These are phyloP conservation scores for Eimeria acervulina DNA, from an alignment of 169 alveolate species.

Conservation along the genomic window DNA sequence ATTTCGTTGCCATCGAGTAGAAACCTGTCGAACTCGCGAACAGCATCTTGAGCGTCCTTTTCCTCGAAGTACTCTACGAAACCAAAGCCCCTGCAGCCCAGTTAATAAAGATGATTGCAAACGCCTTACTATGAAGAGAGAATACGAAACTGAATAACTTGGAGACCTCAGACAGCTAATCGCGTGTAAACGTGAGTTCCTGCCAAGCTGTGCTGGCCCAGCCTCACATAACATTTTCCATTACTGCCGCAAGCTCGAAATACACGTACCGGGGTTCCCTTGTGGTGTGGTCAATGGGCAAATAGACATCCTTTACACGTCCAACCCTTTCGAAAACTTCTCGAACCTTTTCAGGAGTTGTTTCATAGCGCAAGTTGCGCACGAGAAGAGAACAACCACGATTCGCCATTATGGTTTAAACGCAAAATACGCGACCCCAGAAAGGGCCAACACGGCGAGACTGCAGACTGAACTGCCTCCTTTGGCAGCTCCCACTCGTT, in stretches of 20 bases:
- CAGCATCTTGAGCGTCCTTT: slow-evolving; percentile 93
- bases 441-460: neutral
- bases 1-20: slow-evolving; percentile 93
- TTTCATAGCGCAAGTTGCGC: slow-evolving; percentile 90
- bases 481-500: neutral
- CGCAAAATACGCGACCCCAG: neutral
- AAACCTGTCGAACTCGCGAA: slow-evolving; percentile 92
- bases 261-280: slow-evolving; percentile 88
- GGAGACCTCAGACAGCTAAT: neutral
- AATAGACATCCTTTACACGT: slow-evolving; percentile 92
- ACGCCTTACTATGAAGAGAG: neutral
- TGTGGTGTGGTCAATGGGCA: slow-evolving; percentile 91
- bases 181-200: neutral
- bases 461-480: slow-evolving; percentile 1
- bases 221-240: neutral
- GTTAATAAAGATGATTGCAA: neutral
- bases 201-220: neutral
- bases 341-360: slow-evolving; percentile 91
- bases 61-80: slow-evolving; percentile 94
- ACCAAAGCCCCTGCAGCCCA: slow-evolving; percentile 92
- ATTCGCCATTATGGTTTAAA: slow-evolving; percentile 77
- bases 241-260: neutral
- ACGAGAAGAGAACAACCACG: slow-evolving; percentile 89
- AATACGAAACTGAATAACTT: neutral
- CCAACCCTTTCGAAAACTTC: slow-evolving; percentile 92